Conservation (phyloP, 306 rosid species). For the Prunus davidiana region DNA sequence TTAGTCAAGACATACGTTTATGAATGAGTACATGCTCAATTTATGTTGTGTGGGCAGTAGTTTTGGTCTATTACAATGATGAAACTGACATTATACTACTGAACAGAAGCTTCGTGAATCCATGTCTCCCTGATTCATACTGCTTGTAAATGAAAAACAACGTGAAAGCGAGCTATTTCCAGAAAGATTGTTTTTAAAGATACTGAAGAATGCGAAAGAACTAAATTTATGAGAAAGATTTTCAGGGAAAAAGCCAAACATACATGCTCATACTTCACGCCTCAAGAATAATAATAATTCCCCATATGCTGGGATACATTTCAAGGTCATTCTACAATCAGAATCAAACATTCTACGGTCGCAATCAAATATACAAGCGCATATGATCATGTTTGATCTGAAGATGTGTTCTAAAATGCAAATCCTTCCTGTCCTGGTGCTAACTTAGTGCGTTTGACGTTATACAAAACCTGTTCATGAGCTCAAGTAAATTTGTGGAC, state of each 20-base stretch:
- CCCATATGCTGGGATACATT: too few relatives aligned
- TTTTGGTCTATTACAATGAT: too few relatives aligned
- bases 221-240: not conserved
- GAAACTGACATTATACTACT: conserved; percentile 22
- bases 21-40: too few relatives aligned
- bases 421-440: not conserved
- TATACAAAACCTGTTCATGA: not conserved
- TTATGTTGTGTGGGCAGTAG: too few relatives aligned
- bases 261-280: not conserved
- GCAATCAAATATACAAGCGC: too few relatives aligned
- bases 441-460: not conserved
- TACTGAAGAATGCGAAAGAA: too few relatives aligned
- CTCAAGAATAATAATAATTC: too few relatives aligned
- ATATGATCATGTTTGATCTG: not conserved
- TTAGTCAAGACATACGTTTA: too few relatives aligned
- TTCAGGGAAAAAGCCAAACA: not conserved
- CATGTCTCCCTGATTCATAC: conserved; percentile 67
- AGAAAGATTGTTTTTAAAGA: not conserved
- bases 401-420: not conserved
- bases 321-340: conserved; percentile 26
- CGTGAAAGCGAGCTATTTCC: conserved; percentile 44
- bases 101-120: conserved; percentile 31
- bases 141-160: conserved; percentile 78
- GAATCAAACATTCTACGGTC: not conserved
- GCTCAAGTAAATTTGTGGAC: not conserved